phyloP scores from a whole-genome alignment of 108 stramenopile genomes.

The Poteriospumella lacustris region DNA sequence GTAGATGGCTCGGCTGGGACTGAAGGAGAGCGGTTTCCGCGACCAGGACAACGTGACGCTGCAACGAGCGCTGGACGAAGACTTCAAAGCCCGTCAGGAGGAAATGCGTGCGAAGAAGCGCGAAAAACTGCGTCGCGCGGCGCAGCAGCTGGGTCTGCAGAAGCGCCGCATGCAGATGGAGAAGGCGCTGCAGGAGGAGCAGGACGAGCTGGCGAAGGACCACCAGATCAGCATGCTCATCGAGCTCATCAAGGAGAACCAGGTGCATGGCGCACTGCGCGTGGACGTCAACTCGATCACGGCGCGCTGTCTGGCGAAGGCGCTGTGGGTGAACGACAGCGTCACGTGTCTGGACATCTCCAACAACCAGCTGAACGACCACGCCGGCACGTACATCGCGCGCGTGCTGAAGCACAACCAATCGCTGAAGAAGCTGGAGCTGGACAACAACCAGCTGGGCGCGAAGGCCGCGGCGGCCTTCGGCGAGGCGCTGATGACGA shows the following conservation, averaged over 20 bases:
- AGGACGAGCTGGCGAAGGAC: slow-evolving; percentile 34
- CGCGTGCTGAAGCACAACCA: slow-evolving; percentile 41
- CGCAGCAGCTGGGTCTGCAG: slow-evolving; percentile 32
- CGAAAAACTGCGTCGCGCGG: not conserved
- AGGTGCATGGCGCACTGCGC: slow-evolving; percentile 5
- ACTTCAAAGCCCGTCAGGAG: slow-evolving; percentile 11
- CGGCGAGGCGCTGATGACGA: slow-evolving; percentile 15
- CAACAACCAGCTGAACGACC: slow-evolving; percentile 36
- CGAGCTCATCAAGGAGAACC: slow-evolving; percentile 25
- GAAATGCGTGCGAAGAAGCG: not conserved
- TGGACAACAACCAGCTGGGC: slow-evolving; percentile 35
- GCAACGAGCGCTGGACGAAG: slow-evolving; percentile 25
- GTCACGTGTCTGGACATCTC: slow-evolving; percentile 46
- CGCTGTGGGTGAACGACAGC: slow-evolving; percentile 45
- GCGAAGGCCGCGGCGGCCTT: not conserved
- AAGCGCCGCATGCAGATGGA: slow-evolving; percentile 46
- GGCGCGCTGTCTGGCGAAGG: slow-evolving; percentile 43
- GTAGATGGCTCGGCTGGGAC: not conserved
- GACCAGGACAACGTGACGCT: slow-evolving; percentile 2
- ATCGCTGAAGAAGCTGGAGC: slow-evolving; percentile 37
- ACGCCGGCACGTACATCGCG: slow-evolving; percentile 43
- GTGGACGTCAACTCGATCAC: slow-evolving; percentile 42
- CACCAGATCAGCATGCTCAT: slow-evolving; percentile 40
- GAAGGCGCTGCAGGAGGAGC: slow-evolving; percentile 46
- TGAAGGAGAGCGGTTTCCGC: slow-evolving; percentile 14